phyloP scores from a whole-genome alignment of 2,329 filamentous ascomycete genomes.

The Berkeleyomyces basicola region DNA sequence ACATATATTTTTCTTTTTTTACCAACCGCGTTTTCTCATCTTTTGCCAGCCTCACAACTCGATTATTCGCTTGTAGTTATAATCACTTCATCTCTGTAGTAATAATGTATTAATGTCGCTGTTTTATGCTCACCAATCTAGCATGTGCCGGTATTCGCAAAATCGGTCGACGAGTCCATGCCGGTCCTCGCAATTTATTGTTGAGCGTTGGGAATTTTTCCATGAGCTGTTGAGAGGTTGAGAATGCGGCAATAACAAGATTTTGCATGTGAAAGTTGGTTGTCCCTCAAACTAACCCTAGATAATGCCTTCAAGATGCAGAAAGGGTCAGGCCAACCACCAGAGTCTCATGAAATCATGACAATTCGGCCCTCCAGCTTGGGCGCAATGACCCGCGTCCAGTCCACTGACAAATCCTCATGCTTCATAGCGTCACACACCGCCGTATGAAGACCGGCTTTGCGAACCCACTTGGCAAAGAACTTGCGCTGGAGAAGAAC shows the following conservation, averaged over 20 bases:
- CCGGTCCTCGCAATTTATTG: background rate
- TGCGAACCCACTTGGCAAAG: constrained; percentile 55
- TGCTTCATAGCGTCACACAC: constrained; percentile 39
- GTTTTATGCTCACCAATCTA: too few species aligned
- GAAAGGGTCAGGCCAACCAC: background rate
- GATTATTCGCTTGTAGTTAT: too few species aligned
- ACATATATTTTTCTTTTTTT: too few species aligned
- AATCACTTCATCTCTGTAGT: too few species aligned
- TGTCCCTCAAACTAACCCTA: background rate
- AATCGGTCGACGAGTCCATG: too few species aligned
- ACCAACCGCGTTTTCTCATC: too few species aligned
- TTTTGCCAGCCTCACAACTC: too few species aligned
- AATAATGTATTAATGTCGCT: too few species aligned
- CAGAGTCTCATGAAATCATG: constrained; percentile 18
- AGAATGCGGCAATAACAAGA: background rate
- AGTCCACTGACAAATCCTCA: constrained; percentile 46
- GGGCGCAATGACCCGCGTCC: constrained; percentile 69
- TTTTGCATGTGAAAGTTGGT: background rate
- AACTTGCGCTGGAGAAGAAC: constrained; percentile 51
- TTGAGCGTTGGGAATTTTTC: background rate
- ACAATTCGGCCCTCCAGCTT: constrained; percentile 59
- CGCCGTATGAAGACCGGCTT: constrained; percentile 42
- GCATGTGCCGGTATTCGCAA: too few species aligned
- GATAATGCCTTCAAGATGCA: background rate
- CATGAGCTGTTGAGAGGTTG: background rate